Percentiles rank a stretch among this genome's conserved stretches.
Conservation (phyloP, 352 stramenopile species). For the Pythium chondricola region DNA sequence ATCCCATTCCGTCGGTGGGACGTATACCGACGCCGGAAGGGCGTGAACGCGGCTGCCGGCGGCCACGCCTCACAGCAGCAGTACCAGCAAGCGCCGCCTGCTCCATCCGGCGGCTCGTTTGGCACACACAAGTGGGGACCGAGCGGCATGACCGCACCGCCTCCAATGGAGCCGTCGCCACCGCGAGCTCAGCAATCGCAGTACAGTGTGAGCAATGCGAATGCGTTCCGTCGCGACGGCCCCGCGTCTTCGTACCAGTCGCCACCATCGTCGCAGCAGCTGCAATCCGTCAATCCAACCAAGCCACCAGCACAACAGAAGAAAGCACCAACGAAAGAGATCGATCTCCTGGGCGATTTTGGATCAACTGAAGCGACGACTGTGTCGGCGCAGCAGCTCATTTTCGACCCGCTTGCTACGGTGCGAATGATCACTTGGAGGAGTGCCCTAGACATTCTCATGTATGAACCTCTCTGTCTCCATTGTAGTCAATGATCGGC, state of each 20-base stretch:
- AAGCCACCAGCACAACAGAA: not conserved
- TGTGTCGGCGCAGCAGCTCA: conserved; percentile 54
- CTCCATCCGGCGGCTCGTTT: conserved; percentile 28
- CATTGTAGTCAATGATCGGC: conserved; percentile 3
- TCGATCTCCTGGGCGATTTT: conserved; percentile 78
- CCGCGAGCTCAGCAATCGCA: conserved; percentile 19
- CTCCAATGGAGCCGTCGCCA: conserved; percentile 20
- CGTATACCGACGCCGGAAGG: conserved; percentile 71
- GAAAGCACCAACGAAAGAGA: conserved; percentile 40
- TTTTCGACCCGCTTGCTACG: conserved; percentile 66
- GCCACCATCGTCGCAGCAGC: conserved; percentile 12
- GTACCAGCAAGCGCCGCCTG: conserved; percentile 9
- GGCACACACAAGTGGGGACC: conserved; percentile 66
- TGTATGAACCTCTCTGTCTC: no score
- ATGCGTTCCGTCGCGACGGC: conserved; percentile 5
- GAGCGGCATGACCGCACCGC: conserved; percentile 30
- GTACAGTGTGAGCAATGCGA: no score
- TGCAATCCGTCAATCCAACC: not conserved
- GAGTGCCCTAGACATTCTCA: no score
- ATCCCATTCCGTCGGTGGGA: conserved; percentile 81
- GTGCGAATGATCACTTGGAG: no score
- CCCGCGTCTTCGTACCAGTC: conserved; percentile 5
- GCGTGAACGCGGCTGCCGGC: conserved; percentile 1
- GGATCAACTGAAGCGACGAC: conserved; percentile 36
- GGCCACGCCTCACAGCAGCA: conserved; percentile 20